These are phyloP conservation scores for Entophlyctis luteolus DNA, from an alignment of 192 early-diverging fungal species.

Conservation along the genomic window DNA sequence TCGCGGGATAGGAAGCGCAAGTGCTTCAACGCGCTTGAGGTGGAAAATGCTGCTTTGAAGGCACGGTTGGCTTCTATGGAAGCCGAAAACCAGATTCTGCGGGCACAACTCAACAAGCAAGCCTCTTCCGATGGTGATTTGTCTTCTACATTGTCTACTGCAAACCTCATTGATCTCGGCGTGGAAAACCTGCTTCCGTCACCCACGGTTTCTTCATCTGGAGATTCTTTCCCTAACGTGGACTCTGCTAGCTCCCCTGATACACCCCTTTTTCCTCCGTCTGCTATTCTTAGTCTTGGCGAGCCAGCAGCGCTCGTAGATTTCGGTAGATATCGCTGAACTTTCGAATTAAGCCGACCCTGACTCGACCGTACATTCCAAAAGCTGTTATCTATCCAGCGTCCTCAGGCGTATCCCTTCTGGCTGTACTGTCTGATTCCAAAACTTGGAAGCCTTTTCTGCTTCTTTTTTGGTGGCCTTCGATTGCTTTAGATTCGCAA, in stretches of 20 bases:
- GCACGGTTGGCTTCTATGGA: slow-evolving; percentile 8
- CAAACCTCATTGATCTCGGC: neutral
- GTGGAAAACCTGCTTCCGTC: neutral
- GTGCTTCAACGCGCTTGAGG: slow-evolving; percentile 47
- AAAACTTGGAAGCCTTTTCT: too few species aligned
- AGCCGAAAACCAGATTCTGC: neutral
- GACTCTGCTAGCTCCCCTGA: neutral
- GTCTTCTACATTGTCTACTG: neutral
- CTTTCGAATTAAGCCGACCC: neutral
- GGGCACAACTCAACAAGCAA: neutral
- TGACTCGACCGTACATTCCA: too few species aligned
- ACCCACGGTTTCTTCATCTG: neutral
- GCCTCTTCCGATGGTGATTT: neutral
- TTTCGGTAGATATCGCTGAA: slow-evolving; percentile 1
- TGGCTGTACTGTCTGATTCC: too few species aligned
- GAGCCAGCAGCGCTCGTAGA: slow-evolving; percentile 24
- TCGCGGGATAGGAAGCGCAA: slow-evolving; percentile 69
- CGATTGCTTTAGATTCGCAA: too few species aligned
- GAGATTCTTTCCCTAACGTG: too few species aligned
- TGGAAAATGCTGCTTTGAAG: slow-evolving; percentile 9
- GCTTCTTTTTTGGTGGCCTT: too few species aligned
- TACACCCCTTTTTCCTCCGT: neutral
- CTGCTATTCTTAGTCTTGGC: slow-evolving; percentile 24
- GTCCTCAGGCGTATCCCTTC: too few species aligned
- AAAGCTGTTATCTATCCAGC: too few species aligned